phyloP scores from a whole-genome alignment of 305 asterid genomes.

The Ruellia speciosa region DNA sequence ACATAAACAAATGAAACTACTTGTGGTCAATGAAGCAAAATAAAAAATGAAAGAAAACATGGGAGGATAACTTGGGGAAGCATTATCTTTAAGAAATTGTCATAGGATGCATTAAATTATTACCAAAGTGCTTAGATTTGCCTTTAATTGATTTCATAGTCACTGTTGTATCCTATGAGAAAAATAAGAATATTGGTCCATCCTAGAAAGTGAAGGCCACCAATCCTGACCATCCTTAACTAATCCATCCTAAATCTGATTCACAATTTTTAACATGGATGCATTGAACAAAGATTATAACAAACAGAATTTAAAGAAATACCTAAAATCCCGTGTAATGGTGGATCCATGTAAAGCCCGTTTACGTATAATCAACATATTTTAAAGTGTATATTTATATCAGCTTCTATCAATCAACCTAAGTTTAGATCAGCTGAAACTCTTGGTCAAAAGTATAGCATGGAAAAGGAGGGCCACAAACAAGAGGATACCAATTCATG shows the following conservation, averaged over 20 bases:
- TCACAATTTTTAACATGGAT: slow-evolving; percentile 1
- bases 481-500: slow-evolving; percentile 13
- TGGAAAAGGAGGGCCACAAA: slow-evolving; percentile 15
- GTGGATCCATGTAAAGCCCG: slow-evolving; percentile 17
- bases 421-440: slow-evolving; percentile 16
- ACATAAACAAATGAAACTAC: slow-evolving; percentile 10
- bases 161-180: slow-evolving; percentile 5
- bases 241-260: slow-evolving; percentile 3
- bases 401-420: too few relatives aligned
- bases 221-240: slow-evolving; percentile 16
- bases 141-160: slow-evolving; percentile 2
- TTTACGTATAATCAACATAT: slow-evolving; percentile 9
- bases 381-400: background rate
- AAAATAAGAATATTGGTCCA: slow-evolving; percentile 15
- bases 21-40: slow-evolving; percentile 9
- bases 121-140: slow-evolving; percentile 17
- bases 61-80: slow-evolving; percentile 6
- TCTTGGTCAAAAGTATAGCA: slow-evolving; percentile 28
- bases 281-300: slow-evolving; percentile 14
- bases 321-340: slow-evolving; percentile 18
- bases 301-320: slow-evolving; percentile 3
- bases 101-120: slow-evolving; percentile 11
- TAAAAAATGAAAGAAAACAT: background rate
- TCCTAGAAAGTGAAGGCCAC: slow-evolving; percentile 18
- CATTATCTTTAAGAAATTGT: slow-evolving; percentile 1